phyloP scores from a whole-genome alignment of 345 rosid genomes.

The Corymbia maculata region DNA sequence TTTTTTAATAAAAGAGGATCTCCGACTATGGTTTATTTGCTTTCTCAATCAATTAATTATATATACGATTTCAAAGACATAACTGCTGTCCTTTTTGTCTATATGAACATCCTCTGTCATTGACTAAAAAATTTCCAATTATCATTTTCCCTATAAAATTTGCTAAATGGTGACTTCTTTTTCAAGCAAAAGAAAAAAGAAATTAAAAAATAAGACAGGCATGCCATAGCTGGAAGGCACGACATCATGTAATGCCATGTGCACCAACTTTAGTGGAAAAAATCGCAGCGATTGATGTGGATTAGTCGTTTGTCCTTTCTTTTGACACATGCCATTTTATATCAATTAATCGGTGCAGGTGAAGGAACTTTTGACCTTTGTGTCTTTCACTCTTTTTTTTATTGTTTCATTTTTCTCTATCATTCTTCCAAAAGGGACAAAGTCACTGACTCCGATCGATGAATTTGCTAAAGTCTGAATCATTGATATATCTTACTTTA shows the following conservation, averaged over 20 bases:
- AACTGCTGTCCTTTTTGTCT: not conserved
- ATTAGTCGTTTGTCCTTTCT: not conserved
- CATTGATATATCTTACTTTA: not conserved
- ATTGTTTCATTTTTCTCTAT: not conserved
- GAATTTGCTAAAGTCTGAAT: not conserved
- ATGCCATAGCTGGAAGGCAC: not conserved
- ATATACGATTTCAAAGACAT: not conserved
- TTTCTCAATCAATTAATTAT: not conserved
- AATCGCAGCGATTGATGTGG: not conserved
- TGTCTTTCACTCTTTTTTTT: not conserved
- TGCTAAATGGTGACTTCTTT: not conserved
- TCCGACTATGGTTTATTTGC: not conserved
- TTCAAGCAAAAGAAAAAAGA: not conserved
- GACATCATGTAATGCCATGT: not conserved
- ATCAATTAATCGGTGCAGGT: not conserved
- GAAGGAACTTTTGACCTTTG: not conserved
- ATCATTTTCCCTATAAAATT: not conserved
- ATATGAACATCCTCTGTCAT: not conserved
- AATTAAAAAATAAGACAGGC: not conserved
- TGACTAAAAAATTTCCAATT: not conserved
- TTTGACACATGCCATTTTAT: not conserved
- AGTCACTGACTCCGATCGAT: not conserved
- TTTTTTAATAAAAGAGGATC: not conserved
- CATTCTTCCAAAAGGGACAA: not conserved
- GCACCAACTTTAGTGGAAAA: not conserved